phyloP scores from a whole-genome alignment of 306 rosid genomes.

The Medicago lupulina region DNA sequence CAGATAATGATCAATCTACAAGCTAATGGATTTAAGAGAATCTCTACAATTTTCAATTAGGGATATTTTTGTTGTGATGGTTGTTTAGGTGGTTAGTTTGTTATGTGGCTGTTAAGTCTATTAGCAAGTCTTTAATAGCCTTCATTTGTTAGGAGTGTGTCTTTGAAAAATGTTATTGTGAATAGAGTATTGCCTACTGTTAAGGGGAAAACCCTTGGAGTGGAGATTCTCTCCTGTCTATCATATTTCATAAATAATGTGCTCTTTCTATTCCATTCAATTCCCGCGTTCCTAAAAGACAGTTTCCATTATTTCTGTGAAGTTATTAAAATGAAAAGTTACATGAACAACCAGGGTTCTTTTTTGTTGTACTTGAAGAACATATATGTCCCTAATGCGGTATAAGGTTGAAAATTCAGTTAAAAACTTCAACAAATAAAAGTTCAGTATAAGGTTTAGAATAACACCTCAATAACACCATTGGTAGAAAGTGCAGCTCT shows the following conservation, averaged over 20 bases:
- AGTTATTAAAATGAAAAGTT: constrained; percentile 24
- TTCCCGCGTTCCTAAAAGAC: neutral
- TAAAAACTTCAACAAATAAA: no score
- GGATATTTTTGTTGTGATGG: neutral
- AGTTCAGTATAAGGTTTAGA: neutral
- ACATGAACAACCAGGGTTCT: constrained; percentile 23
- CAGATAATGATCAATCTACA: constrained; percentile 4
- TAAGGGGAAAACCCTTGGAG: no score
- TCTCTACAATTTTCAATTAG: no score
- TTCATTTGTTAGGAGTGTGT: no score
- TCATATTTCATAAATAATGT: no score
- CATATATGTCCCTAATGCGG: constrained; percentile 2
- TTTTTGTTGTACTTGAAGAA: neutral
- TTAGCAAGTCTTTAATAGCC: neutral
- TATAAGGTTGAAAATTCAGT: no score
- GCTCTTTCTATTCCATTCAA: no score
- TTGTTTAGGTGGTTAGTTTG: neutral
- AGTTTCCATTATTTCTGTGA: constrained; percentile 57
- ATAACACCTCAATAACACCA: constrained; percentile 81
- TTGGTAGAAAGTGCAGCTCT: constrained; percentile 76
- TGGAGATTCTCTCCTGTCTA: no score
- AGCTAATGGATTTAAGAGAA: constrained; percentile 1
- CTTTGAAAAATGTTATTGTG: no score
- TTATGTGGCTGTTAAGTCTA: no score
- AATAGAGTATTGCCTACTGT: no score